Evolutionary conservation across 192 early-diverging fungal species (phyloP), one percentile per base, ranked within the genome.

Genomic region (Coemansia sp.): DNA sequence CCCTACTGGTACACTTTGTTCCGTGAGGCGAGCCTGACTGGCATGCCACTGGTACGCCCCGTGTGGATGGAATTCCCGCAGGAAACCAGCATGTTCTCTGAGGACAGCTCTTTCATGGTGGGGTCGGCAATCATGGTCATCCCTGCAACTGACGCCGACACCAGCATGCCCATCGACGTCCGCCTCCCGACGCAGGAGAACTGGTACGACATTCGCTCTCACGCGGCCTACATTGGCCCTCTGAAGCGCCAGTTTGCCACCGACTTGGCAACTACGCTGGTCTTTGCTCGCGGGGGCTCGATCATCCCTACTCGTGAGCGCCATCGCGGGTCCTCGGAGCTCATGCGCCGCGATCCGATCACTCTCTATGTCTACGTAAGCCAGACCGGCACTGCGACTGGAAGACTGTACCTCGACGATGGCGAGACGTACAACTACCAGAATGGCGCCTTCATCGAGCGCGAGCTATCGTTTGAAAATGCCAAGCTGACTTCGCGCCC

Each of bases 1-100:
- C 95, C 97, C 12, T 94, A 90, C 72, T 86, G 92, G 79, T 98
- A 98, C 84, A 96, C 95, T 5, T 73, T 97, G 18, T 97, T 96
- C 76, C 85, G 86, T 50, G 91, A 94, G 72, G 83, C 94, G 11
- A 85, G 79, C 60, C 62, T 84, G 21, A 86, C 72, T 38, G 95
- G 96, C 23, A 77, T 80, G 47, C 96, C 96, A 14, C 85, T 97
- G 36, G 93, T 93, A 78, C 75, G 95, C 59, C 91, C 96, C 6
- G 90, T 99, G 90, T 87, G 93, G 76, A 81, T 83, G 20, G 94
- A 92, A 68, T 97, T 95, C 82, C 95, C 95, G 8, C 65, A 86
- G 3, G 91, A 95, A 60, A 84, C 91, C 62, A 43, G 58, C 1
- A 78, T 90, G n/a, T 98, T 91, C 83, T 87, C 83, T 20, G 85